Evolutionary conservation across 2,329 filamentous ascomycete genomes (phyloP).

Genomic region (Diaporthe citri): DNA sequence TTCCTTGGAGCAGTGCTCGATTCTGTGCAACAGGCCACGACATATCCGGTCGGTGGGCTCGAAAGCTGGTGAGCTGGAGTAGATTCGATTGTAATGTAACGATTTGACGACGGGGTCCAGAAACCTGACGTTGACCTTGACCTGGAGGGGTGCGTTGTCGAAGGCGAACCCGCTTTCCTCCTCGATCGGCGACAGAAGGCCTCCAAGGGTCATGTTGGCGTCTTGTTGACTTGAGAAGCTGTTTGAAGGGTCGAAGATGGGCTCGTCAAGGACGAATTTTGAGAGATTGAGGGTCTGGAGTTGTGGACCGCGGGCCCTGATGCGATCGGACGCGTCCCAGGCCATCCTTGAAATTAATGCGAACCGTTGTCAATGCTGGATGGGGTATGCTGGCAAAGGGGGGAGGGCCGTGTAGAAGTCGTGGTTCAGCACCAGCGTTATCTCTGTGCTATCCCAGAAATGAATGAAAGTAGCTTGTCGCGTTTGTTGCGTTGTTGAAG

Average conservation of each 20-base stretch:
- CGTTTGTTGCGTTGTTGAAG: slow-evolving; percentile 11
- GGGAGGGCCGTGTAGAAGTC: neutral
- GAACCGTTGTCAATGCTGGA: slow-evolving; percentile 7
- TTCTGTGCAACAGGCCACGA: slow-evolving; percentile 61
- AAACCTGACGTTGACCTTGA: slow-evolving; percentile 61
- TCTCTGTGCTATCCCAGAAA: too few species aligned
- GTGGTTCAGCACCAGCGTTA: slow-evolving; percentile 1
- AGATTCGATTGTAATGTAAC: slow-evolving; percentile 57
- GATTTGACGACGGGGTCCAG: slow-evolving; percentile 57
- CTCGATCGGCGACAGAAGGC: slow-evolving; percentile 33
- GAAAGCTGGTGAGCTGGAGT: slow-evolving; percentile 60
- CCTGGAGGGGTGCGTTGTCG: slow-evolving; percentile 40
- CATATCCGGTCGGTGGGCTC: slow-evolving; percentile 60
- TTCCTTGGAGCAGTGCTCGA: slow-evolving; percentile 65
- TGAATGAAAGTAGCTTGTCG: neutral
- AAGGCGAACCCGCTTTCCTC: slow-evolving; percentile 23
- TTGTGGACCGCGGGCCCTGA: slow-evolving; percentile 15
- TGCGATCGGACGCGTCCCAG: slow-evolving; percentile 32
- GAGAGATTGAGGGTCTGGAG: slow-evolving; percentile 24
- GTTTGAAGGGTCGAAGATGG: slow-evolving; percentile 22
- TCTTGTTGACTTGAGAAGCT: slow-evolving; percentile 11
- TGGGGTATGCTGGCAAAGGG: slow-evolving; percentile 25
- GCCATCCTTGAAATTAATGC: slow-evolving; percentile 34
- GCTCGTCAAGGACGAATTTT: slow-evolving; percentile 25
- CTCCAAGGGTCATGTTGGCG: slow-evolving; percentile 13